A percentile compares a stretch with the other conserved stretches of the same genome.
These are phyloP conservation scores for Alnus rubra DNA, from an alignment of 306 rosid genomes.

Conservation along the genomic window DNA sequence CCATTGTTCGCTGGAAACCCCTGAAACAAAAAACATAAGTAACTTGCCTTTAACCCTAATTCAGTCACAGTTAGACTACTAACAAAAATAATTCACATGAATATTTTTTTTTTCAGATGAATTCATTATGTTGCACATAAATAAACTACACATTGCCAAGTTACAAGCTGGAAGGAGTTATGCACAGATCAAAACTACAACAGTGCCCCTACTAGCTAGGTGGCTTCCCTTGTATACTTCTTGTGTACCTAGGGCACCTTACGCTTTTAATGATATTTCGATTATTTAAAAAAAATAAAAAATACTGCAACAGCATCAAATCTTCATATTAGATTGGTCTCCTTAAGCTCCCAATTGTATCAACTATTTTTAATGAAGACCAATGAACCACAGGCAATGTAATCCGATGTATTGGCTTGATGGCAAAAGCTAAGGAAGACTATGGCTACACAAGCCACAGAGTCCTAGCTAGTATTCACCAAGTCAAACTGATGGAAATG, in stretches of 20 bases:
- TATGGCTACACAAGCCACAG: not conserved
- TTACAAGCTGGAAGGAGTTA: not conserved
- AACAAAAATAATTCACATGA: not conserved
- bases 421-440: not conserved
- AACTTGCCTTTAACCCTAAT: conserved; percentile 5
- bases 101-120: not conserved
- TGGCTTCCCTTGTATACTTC: no score
- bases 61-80: conserved; percentile 11
- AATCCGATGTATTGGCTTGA: not conserved
- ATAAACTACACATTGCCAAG: not conserved
- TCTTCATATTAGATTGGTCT: not conserved
- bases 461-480: not conserved
- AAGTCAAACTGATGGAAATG: conserved; percentile 1
- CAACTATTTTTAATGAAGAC: not conserved
- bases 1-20: conserved; percentile 90
- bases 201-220: no score
- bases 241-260: no score
- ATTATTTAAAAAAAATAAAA: no score
- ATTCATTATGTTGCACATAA: not conserved
- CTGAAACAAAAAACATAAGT: conserved; percentile 40
- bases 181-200: not conserved
- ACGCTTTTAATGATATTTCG: no score
- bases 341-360: not conserved
- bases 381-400: not conserved
- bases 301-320: not conserved